phyloP scores from a whole-genome alignment of 176 grass and related monocot species.

The Thalia dealbata region DNA sequence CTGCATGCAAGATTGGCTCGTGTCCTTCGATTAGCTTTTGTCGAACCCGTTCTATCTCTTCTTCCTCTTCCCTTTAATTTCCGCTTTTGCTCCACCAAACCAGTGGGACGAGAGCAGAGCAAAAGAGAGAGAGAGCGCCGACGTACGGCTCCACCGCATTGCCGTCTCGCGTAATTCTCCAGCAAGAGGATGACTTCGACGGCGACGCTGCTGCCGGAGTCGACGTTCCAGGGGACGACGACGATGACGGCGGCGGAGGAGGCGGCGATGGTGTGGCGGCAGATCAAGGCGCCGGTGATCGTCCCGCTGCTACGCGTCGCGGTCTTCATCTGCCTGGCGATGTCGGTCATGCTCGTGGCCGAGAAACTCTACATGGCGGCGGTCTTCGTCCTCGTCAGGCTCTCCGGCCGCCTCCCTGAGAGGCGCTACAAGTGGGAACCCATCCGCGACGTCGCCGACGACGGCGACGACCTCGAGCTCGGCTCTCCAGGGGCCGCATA shows the following conservation, averaged over 20 bases:
- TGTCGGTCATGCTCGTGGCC: slow-evolving; percentile 4
- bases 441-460: neutral
- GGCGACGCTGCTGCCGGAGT: slow-evolving; percentile 1
- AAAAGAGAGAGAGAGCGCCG: neutral
- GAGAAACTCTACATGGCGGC: slow-evolving; percentile 2
- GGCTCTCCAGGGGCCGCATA: neutral
- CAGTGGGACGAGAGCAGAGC: neutral
- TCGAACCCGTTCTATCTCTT: neutral
- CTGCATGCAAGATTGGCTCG: neutral
- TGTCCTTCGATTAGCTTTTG: neutral
- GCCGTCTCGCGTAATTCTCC: neutral
- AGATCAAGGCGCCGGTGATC: slow-evolving; percentile 10
- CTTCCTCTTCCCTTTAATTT: neutral
- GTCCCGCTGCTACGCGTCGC: slow-evolving; percentile 3
- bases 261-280: neutral
- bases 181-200: neutral
- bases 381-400: neutral
- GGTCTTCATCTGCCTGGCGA: slow-evolving; percentile 3
- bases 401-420: neutral
- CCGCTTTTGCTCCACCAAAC: neutral
- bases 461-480: neutral
- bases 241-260: neutral
- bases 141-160: neutral
- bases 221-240: slow-evolving; percentile 5
- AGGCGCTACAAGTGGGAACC: slow-evolving; percentile 11